These are phyloP conservation scores for Lachnellula willkommii DNA, from an alignment of 2,329 filamentous ascomycete genomes.

Conservation along the genomic window DNA sequence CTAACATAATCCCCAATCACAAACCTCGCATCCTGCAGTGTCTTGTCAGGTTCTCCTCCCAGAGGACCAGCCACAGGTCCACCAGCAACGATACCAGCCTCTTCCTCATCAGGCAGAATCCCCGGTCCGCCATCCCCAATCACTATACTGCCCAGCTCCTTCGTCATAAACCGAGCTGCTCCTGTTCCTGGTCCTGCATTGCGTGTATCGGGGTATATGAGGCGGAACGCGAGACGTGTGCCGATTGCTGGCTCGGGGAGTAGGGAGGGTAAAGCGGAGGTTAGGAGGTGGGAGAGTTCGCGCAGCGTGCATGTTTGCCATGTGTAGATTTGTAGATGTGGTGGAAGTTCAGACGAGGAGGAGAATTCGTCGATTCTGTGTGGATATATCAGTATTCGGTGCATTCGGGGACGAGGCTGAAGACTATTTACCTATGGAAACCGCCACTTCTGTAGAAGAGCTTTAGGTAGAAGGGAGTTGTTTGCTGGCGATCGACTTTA, in stretches of 20 bases:
- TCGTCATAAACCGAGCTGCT: slow-evolving; percentile 63
- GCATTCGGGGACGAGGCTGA: slow-evolving; percentile 3
- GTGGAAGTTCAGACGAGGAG: slow-evolving; percentile 49
- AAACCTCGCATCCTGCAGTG: slow-evolving; percentile 70
- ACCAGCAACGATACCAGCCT: slow-evolving; percentile 30
- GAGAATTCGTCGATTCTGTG: slow-evolving; percentile 65
- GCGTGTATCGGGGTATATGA: slow-evolving; percentile 69
- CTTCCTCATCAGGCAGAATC: slow-evolving; percentile 34
- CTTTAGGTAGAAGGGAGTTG: slow-evolving; percentile 77
- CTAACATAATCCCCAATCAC: slow-evolving; percentile 86
- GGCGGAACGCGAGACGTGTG: slow-evolving; percentile 79
- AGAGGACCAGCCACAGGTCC: slow-evolving; percentile 34
- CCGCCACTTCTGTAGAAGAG: slow-evolving; percentile 73
- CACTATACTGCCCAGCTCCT: slow-evolving; percentile 78
- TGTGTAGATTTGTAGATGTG: slow-evolving; percentile 76
- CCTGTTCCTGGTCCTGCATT: slow-evolving; percentile 28
- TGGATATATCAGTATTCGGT: background rate
- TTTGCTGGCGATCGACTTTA: slow-evolving; percentile 61
- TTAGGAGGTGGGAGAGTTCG: slow-evolving; percentile 75
- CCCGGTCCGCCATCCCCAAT: slow-evolving; percentile 56
- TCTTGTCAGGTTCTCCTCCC: slow-evolving; percentile 62
- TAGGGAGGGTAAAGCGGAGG: slow-evolving; percentile 59
- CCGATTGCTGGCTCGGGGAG: slow-evolving; percentile 72
- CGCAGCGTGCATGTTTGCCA: slow-evolving; percentile 76
- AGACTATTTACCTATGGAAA: slow-evolving; percentile 57